These are phyloP conservation scores for Ophiocordyceps camponoti-leonardi DNA, from an alignment of 2,329 filamentous ascomycete genomes.

Conservation along the genomic window DNA sequence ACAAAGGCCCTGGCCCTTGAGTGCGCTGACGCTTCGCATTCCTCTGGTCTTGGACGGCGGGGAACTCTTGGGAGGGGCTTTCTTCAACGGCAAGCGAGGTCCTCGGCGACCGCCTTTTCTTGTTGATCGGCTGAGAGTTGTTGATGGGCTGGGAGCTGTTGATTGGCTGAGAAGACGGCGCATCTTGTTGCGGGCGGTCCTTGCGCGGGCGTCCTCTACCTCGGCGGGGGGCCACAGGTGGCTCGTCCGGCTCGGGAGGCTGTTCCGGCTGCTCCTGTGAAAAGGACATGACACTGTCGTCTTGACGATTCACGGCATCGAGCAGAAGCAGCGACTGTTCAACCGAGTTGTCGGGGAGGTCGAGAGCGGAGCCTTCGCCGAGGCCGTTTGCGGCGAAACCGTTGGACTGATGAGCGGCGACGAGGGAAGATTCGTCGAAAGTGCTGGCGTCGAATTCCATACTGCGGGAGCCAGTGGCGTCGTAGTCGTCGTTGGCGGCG, in stretches of 20 bases:
- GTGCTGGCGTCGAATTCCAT: constrained; percentile 29
- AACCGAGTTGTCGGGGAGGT: constrained; percentile 11
- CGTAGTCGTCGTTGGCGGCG: constrained; percentile 6
- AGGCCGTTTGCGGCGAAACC: constrained; percentile 13
- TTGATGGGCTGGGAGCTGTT: not conserved
- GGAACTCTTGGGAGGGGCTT: constrained; percentile 1
- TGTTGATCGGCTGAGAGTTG: not conserved
- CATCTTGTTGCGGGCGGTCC: constrained; percentile 1
- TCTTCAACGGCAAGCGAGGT: constrained; percentile 1
- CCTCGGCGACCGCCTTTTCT: constrained; percentile 4
- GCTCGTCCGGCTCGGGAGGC: constrained; percentile 2
- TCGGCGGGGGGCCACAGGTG: constrained; percentile 1
- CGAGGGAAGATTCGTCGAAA: constrained; percentile 2
- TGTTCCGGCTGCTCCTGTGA: not conserved
- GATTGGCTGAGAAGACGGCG: not conserved
- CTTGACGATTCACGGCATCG: constrained; percentile 11
- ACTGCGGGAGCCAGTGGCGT: constrained; percentile 29
- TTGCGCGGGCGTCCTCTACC: constrained; percentile 4
- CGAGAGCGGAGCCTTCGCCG: constrained; percentile 5
- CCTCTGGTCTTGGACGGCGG: constrained; percentile 9
- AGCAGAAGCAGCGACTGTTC: constrained; percentile 28
- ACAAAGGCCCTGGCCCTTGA: constrained; percentile 8
- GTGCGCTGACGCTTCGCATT: constrained; percentile 11
- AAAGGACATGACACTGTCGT: constrained; percentile 1
- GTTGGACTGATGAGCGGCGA: constrained; percentile 12